Evolutionary conservation across 2,329 filamentous ascomycete genomes (phyloP), one percentile per base, ranked within the genome.

Genomic region (Talaromyces marneffei): DNA sequence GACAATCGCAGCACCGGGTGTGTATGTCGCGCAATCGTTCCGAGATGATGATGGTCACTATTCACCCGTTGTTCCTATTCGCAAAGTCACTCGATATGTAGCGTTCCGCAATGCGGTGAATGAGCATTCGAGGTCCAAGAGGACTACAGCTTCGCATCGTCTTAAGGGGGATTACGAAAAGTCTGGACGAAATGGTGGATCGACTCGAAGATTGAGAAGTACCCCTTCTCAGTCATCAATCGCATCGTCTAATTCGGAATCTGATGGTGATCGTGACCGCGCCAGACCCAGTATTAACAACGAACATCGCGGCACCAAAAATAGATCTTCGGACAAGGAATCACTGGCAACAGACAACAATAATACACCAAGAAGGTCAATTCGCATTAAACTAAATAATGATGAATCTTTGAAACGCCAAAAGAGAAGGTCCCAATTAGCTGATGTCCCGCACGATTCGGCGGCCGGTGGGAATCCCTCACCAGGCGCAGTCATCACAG

Each of bases 321-420:
- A 39, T 40, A 37, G 52, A 35, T 27, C 20, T 20, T 12, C 20
- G 14, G 33, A 55, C 20, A 55, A 55, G 18, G 33, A 55, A 39
- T 55, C 33, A 3, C 20, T n/a, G 8, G 14, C 27, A 59, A 61
- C 79, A 31, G 88, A 91, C 65, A 89, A 92, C 66, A 83, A 83
- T 64, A 83, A 83, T 64, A 81, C 83, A 16, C 87, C 88, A 6
- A 85, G 90, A 69, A 84, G 91, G 61, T 96, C 92, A 1, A 96
- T 96, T 65, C 86, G 92, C 40, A 96, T 97, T 69, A 96, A 94
- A 76, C 81, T 96, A 14, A 87, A 93, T 73, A 90, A 87, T 65
- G 90, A 96, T 68, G 90, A 85, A 42, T 78, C 89, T 61, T 83
- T 87, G 65, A 87, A 90, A 72, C 85, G 89, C 62, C 92, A 91